Percentiles rank a stretch among this genome's conserved stretches.
Conservation (phyloP, 2,329 filamentous ascomycete genomes). For the Trichothecium sympodiale region DNA sequence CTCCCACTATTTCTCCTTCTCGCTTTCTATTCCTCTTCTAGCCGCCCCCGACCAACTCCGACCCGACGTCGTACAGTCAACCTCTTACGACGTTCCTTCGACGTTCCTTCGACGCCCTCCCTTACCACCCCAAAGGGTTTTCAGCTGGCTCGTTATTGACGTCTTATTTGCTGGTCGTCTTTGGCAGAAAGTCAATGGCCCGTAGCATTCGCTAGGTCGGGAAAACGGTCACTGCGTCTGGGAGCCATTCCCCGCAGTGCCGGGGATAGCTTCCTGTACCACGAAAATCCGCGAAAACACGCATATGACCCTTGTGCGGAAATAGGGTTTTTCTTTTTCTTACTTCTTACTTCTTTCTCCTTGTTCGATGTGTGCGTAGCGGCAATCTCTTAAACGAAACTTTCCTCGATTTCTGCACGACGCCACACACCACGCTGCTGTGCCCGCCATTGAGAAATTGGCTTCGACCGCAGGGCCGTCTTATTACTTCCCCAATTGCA, state of each 20-base stretch:
- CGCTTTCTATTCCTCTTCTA: not conserved
- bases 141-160: slow-evolving; percentile 8
- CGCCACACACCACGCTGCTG: not conserved
- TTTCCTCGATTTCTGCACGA: not conserved
- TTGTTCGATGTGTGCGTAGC: too few species aligned
- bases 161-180: slow-evolving; percentile 4
- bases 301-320: too few species aligned
- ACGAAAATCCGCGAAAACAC: slow-evolving; percentile 2
- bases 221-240: slow-evolving; percentile 44
- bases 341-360: too few species aligned
- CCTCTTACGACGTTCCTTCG: slow-evolving; percentile 2
- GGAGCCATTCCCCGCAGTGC: slow-evolving; percentile 47
- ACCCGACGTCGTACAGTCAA: too few species aligned
- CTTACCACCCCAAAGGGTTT: too few species aligned
- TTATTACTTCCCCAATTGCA: not conserved
- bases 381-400: too few species aligned
- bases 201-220: slow-evolving; percentile 41
- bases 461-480: not conserved
- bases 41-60: slow-evolving; percentile 2
- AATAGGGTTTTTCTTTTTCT: too few species aligned
- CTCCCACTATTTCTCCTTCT: not conserved
- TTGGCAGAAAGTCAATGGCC: slow-evolving; percentile 38
- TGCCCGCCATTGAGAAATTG: too few species aligned
- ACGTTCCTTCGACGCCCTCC: too few species aligned
- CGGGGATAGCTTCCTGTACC: slow-evolving; percentile 21